A percentile compares a stretch with the other conserved stretches of the same genome.
Evolutionary conservation across 208 protist species (phyloP).

Genomic region (Acanthamoeba lenticulata): DNA sequence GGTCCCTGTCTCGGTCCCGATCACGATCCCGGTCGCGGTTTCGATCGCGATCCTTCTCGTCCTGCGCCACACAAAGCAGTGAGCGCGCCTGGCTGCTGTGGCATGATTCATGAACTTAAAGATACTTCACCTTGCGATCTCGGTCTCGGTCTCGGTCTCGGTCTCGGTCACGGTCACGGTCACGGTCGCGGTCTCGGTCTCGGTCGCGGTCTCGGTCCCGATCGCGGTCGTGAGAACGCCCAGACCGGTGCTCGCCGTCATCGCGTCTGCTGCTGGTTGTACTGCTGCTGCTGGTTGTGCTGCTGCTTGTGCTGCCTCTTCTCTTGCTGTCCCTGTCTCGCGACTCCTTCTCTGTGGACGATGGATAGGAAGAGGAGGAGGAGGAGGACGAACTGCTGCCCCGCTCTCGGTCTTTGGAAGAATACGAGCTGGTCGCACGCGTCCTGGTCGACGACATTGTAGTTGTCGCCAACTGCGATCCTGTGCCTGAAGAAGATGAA

Average conservation of each 20-base stretch:
- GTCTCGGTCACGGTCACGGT: background rate
- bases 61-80: no score
- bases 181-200: background rate
- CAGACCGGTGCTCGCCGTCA: background rate
- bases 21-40: no score
- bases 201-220: background rate
- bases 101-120: no score
- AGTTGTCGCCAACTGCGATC: no score
- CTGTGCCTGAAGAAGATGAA: no score
- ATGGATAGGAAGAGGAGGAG: background rate
- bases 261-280: background rate
- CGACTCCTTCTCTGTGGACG: background rate
- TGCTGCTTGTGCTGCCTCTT: background rate
- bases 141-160: no score
- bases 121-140: no score
- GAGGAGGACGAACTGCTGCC: background rate
- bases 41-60: background rate
- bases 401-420: no score
- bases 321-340: background rate
- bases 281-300: background rate
- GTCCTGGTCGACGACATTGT: no score
- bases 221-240: background rate
- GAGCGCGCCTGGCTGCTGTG: no score
- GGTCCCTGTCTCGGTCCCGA: no score
- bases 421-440: no score